Conservation (phyloP, 768 basidiomycete genomes). For the Flagelloscypha sp. region DNA sequence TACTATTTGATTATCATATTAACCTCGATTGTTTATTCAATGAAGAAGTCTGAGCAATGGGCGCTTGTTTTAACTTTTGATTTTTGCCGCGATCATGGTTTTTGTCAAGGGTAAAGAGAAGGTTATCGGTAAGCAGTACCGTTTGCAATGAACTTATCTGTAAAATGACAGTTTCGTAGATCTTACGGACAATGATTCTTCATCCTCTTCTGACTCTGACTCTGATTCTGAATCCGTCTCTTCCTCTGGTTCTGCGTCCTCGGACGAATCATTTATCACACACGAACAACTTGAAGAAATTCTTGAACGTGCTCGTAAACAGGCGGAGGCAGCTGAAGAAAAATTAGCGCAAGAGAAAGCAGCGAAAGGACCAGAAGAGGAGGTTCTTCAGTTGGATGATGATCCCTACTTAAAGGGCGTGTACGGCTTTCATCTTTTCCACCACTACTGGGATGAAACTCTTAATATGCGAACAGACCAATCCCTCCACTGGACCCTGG, state of each 20-base stretch:
- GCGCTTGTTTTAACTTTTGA: too few relatives aligned
- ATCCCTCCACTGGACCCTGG: conserved; percentile 64
- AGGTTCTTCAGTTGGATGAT: conserved; percentile 42
- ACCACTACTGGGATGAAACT: not conserved
- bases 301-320: conserved; percentile 52
- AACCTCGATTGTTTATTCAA: too few relatives aligned
- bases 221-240: conserved; percentile 26
- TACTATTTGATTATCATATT: too few relatives aligned
- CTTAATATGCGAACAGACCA: conserved; percentile 27
- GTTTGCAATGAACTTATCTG: not conserved
- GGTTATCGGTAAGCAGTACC: conserved; percentile 22
- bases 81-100: too few relatives aligned
- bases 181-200: conserved; percentile 10
- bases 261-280: conserved; percentile 39
- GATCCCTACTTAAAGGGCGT: conserved; percentile 29
- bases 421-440: conserved; percentile 4
- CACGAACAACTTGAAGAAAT: conserved; percentile 55
- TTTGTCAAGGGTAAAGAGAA: conserved; percentile 43
- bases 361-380: conserved; percentile 32
- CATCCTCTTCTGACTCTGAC: conserved; percentile 21
- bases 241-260: conserved; percentile 23
- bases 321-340: conserved; percentile 32
- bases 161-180: not conserved
- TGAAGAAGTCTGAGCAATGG: too few relatives aligned
- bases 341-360: conserved; percentile 16